phyloP scores from a whole-genome alignment of 345 rosid genomes.

The Clausena lansium region DNA sequence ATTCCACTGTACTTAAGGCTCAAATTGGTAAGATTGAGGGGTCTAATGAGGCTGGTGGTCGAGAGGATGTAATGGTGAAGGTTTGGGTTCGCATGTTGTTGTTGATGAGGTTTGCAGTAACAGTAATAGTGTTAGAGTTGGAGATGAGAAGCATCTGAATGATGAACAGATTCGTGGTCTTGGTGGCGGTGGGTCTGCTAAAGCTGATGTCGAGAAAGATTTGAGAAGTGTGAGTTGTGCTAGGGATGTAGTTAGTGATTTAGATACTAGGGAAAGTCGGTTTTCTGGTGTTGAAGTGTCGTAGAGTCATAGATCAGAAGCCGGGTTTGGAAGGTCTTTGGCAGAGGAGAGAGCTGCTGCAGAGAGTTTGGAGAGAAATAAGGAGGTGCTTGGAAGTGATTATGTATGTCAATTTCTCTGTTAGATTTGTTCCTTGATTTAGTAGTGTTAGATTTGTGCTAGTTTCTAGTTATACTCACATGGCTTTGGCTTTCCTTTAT shows the following conservation, averaged over 20 bases:
- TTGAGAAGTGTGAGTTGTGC: constrained; percentile 11
- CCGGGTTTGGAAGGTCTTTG: constrained; percentile 8
- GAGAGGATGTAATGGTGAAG: constrained; percentile 43
- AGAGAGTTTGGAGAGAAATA: constrained; percentile 6
- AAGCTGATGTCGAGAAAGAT: constrained; percentile 14
- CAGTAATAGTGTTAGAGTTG: constrained; percentile 18
- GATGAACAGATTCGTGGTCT: constrained; percentile 17
- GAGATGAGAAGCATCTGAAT: constrained; percentile 17
- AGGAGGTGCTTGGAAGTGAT: constrained; percentile 1
- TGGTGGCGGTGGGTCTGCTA: neutral
- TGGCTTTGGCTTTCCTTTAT: no score
- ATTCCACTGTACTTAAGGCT: constrained; percentile 16
- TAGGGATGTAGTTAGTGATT: constrained; percentile 12
- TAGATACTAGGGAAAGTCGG: neutral
- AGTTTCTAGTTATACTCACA: no score
- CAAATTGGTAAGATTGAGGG: constrained; percentile 22
- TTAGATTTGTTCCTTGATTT: no score
- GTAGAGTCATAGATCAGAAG: neutral
- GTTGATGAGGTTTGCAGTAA: constrained; percentile 38
- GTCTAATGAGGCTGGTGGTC: constrained; percentile 30
- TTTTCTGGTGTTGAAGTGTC: constrained; percentile 17
- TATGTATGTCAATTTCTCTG: no score
- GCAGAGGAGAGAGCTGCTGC: neutral
- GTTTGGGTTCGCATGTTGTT: constrained; percentile 40
- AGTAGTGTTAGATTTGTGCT: no score